phyloP scores from a whole-genome alignment of 805 yeast genomes.

The Schwanniomyces vanrijiae region DNA sequence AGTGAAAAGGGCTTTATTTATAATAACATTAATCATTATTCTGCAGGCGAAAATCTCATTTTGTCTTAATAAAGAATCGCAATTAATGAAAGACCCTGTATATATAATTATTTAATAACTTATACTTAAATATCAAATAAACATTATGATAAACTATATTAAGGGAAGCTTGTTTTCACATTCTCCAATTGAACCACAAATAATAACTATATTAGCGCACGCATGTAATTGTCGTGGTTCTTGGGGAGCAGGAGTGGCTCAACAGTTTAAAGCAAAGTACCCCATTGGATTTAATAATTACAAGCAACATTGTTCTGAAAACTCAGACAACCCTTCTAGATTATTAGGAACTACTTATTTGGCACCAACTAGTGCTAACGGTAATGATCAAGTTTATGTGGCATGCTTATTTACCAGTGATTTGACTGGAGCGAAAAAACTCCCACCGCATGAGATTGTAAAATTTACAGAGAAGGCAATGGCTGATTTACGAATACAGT shows the following conservation, averaged over 20 bases:
- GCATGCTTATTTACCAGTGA: conserved; percentile 77
- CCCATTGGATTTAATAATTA: conserved; percentile 59
- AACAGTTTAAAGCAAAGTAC: conserved; percentile 49
- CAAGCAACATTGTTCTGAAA: conserved; percentile 37
- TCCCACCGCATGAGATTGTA: conserved; percentile 47
- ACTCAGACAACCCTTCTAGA: conserved; percentile 14
- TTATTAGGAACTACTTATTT: conserved; percentile 59
- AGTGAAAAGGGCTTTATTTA: conserved; percentile 29
- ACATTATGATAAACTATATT: conserved; percentile 43
- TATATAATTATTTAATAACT: neutral
- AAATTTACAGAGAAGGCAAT: conserved; percentile 52
- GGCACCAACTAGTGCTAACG: conserved; percentile 31
- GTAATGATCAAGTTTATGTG: conserved; percentile 34
- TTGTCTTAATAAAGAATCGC: neutral
- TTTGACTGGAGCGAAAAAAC: conserved; percentile 43
- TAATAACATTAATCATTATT: conserved; percentile 24
- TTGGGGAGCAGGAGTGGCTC: conserved; percentile 89
- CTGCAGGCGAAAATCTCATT: conserved; percentile 27
- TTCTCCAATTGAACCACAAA: conserved; percentile 20
- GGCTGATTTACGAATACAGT: conserved; percentile 42
- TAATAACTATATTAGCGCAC: conserved; percentile 57
- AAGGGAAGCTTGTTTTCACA: conserved; percentile 58
- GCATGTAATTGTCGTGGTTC: conserved; percentile 76
- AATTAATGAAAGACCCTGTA: neutral
- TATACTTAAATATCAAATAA: neutral